Percentiles rank a stretch among this genome's conserved stretches.
These are phyloP conservation scores for Mycena leptocephala DNA, from an alignment of 768 basidiomycete species.

Conservation along the genomic window DNA sequence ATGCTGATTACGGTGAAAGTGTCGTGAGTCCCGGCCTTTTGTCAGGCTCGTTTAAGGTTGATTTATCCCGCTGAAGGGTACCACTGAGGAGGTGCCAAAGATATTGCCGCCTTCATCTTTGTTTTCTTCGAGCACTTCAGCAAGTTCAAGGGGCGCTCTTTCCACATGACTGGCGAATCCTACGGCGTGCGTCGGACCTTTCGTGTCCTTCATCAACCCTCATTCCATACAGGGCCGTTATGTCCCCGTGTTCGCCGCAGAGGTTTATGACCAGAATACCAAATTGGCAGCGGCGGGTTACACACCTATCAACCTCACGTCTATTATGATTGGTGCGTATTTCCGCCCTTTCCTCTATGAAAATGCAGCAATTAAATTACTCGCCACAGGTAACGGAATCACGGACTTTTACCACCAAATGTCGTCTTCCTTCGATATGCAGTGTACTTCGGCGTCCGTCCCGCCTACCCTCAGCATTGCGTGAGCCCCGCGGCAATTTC, in stretches of 20 bases:
- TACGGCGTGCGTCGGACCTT: slow-evolving; percentile 60
- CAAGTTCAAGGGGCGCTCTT: slow-evolving; percentile 77
- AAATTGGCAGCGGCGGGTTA: slow-evolving; percentile 56
- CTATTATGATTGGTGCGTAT: slow-evolving; percentile 63
- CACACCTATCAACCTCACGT: slow-evolving; percentile 66
- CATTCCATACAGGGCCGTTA: slow-evolving; percentile 59
- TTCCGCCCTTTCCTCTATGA: no score
- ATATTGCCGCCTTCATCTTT: slow-evolving; percentile 79
- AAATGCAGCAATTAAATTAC: background rate
- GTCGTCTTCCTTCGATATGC: slow-evolving; percentile 62
- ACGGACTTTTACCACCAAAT: slow-evolving; percentile 57
- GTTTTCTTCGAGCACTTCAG: slow-evolving; percentile 85
- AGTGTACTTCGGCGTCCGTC: slow-evolving; percentile 60
- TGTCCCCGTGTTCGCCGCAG: slow-evolving; percentile 65
- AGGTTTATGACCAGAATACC: slow-evolving; percentile 65
- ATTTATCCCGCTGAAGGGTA: no score
- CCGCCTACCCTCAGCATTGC: slow-evolving; percentile 54
- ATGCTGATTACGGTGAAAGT: slow-evolving; percentile 76
- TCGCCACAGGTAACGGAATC: slow-evolving; percentile 57
- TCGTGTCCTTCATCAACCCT: background rate
- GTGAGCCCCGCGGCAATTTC: slow-evolving; percentile 37
- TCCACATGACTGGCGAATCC: slow-evolving; percentile 75
- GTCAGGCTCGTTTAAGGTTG: background rate
- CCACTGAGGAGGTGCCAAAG: slow-evolving; percentile 47
- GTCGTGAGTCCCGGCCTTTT: slow-evolving; percentile 48